Evolutionary conservation across 2,329 filamentous ascomycete genomes (phyloP).

Genomic region (Colletotrichum sp.): DNA sequence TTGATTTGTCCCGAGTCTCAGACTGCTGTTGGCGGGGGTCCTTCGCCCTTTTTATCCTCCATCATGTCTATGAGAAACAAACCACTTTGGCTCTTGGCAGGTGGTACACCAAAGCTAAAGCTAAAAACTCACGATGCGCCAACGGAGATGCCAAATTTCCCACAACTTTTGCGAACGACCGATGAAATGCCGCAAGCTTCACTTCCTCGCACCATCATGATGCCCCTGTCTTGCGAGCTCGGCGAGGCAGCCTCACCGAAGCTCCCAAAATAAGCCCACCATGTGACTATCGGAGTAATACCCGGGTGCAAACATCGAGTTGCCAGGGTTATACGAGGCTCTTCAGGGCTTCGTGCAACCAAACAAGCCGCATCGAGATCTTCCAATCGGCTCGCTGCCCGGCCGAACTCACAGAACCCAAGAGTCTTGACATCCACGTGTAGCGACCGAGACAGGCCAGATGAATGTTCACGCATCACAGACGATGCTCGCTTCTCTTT

Average conservation of each 20-base stretch:
- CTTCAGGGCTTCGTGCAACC: not conserved
- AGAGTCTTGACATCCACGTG: not conserved
- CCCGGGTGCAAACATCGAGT: not conserved
- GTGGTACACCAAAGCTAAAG: not conserved
- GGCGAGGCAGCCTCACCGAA: not conserved
- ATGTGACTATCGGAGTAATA: constrained; percentile 4
- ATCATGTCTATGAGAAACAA: not conserved
- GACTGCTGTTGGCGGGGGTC: not conserved
- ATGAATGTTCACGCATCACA: not conserved
- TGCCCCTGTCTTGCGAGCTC: not conserved
- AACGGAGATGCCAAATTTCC: not conserved
- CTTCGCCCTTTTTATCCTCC: not conserved
- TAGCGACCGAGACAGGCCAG: not conserved
- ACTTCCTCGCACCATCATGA: not conserved
- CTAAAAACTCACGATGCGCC: not conserved
- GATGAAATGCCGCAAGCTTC: not conserved
- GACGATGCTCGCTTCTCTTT: not conserved
- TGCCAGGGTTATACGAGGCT: not conserved
- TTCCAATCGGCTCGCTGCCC: not conserved
- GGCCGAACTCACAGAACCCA: not conserved
- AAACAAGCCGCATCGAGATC: not conserved
- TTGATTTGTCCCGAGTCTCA: not conserved
- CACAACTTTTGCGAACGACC: not conserved
- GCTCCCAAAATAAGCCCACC: not conserved
- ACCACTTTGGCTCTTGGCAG: not conserved